These are phyloP conservation scores for Cupressus sempervirens DNA, from an alignment of 75 land plant genomes.

Conservation along the genomic window DNA sequence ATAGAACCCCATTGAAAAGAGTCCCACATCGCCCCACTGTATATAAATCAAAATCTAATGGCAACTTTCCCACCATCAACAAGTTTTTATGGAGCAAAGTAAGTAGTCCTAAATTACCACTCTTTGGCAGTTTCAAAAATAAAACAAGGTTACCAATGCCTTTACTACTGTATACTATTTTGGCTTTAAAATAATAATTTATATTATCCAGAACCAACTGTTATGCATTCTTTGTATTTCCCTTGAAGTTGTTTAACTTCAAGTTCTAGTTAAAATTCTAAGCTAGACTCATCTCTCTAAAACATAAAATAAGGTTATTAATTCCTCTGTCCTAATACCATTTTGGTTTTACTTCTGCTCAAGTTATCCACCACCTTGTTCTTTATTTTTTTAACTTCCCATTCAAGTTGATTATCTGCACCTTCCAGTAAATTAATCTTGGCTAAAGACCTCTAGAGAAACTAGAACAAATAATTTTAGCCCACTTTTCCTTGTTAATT, in stretches of 20 bases:
- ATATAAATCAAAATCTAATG: not conserved
- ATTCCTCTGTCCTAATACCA: not conserved
- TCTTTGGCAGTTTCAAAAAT: not conserved
- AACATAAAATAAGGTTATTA: not conserved
- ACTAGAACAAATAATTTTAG: not conserved
- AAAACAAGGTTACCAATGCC: not conserved
- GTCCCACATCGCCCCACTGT: not conserved
- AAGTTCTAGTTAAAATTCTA: too few species aligned
- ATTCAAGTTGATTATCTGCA: not conserved
- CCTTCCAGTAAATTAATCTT: not conserved
- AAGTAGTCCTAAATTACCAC: not conserved
- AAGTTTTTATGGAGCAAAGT: not conserved
- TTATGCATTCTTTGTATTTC: not conserved
- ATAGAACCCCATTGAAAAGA: not conserved
- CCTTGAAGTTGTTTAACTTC: too few species aligned
- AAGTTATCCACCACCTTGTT: not conserved
- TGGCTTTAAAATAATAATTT: not conserved
- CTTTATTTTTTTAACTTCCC: not conserved
- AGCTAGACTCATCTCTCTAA: not conserved
- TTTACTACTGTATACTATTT: not conserved
- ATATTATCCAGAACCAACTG: not conserved
- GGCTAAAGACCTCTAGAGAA: not conserved
- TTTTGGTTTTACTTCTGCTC: too few species aligned
- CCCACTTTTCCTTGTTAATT: not conserved
- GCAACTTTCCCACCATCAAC: not conserved